Evolutionary conservation across 148 eudicot species (phyloP), one percentile per base, ranked within the genome.

Genomic region (Arbutus unedo): DNA sequence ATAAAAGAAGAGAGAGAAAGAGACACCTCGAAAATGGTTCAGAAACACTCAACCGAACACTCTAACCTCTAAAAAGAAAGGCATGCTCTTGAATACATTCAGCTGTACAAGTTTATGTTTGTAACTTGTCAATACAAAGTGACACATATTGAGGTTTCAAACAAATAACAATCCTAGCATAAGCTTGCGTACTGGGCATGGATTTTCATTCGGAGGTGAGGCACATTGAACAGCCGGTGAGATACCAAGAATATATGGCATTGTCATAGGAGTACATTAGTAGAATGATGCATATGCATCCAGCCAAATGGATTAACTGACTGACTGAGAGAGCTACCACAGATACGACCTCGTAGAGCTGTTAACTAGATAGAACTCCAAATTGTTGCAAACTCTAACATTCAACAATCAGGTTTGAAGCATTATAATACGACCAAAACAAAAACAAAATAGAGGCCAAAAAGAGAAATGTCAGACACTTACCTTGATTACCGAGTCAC

Each of bases 401-500:
- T 19, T 16, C 13, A 51, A 79, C 5, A 41, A 54, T 44, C 49
- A 77, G 7, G 50, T 16, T 64, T 21, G 16, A 56, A 6, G 74
- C 19, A 78, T 9, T 19, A 15, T 13, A 70, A 10, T 25, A 76
- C 5, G 76, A 47, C 59, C 75, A 47, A 49, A 2, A 62, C 80
- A 64, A 70, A 31, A 13, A 62, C 50, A 68, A 71, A 41, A 55
- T 21, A 86, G 31, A 44, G n/a, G 19, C 66, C 43, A 82, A 41
- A 60, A 72, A 50, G 81, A 79, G 57, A 80, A 60, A 82, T 74
- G 45, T 41, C 64, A 45, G 75, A 56, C 81, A 79, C 92, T 80
- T 89, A 90, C 99, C 99, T 96, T 94, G 77, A 96, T 87, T 83
- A 87, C 68, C 31, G 99, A 96, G 85, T 93, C 91, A 85, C 99